Evolutionary conservation across 495 filamentous ascomycete species (phyloP), one percentile per base, ranked within the genome.

Genomic region (Saxophila tyrrhenica): DNA sequence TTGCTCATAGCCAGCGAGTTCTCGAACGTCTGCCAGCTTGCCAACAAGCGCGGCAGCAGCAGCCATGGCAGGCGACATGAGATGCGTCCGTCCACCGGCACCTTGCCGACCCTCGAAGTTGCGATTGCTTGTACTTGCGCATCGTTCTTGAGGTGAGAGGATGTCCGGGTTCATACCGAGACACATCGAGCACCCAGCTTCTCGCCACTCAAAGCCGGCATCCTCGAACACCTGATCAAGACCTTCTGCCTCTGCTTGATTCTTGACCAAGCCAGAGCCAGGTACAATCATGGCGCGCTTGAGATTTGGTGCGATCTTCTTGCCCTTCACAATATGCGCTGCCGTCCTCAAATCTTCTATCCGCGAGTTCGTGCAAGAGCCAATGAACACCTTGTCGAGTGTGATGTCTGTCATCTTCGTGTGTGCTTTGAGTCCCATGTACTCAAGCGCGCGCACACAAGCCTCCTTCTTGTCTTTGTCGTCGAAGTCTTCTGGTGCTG

Each of bases 131-230:
- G 92, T 98, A 67, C 82, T 87, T 39, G 92, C 92, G 63, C 92
- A 98, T 53, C 92, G 81, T 73, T 98, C 92, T 65, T 83, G 79
- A 43, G 92, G 92, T 1, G 87, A 81, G n/a, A 97, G 79, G 61
- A 98, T 95, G 69, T 98, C 92, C 0, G 92, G 89, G 74, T 98
- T 98, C 92, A 98, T 98, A 68, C 92, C 92, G 25, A 98, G 78
- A 63, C 92, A 98, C 92, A 98, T 98, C 50, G 85, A 90, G 75
- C 92, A 98, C 43, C 92, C 92, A 54, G 92, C 92, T 76, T 98
- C 92, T 55, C 92, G 79, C 91, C 91, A 97, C 67, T 98, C 92
- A 53, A 96, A 97, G 8, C 92, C 92, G 49, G 92, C 88, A 42
- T 94, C 87, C 19, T 72, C 66, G 68, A 98, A 98, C 60, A 95